Conservation (phyloP, 441 rosid genomes). For the Arabidopsis hybrid region DNA sequence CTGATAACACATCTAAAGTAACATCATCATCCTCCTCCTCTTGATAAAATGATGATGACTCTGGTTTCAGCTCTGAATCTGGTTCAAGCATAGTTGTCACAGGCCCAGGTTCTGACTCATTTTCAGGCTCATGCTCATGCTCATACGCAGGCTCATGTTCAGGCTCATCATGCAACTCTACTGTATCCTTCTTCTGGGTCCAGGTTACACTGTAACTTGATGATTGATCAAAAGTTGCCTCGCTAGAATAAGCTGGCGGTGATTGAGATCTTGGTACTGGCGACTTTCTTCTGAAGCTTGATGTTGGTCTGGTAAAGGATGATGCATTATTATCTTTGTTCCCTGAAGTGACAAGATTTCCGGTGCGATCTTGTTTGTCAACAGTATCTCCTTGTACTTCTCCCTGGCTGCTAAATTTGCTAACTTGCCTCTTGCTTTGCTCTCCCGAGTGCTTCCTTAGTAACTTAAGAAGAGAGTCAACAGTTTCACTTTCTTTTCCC, state of each 20-base stretch:
- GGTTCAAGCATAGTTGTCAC: slow-evolving; percentile 34
- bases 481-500: slow-evolving; percentile 67
- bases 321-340: slow-evolving; percentile 46
- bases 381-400: slow-evolving; percentile 41
- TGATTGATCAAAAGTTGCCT: slow-evolving; percentile 49
- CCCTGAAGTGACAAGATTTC: slow-evolving; percentile 35
- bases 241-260: slow-evolving; percentile 53
- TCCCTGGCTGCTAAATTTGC: slow-evolving; percentile 32
- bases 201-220: slow-evolving; percentile 44
- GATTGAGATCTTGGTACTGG: slow-evolving; percentile 64
- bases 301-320: slow-evolving; percentile 61
- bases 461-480: slow-evolving; percentile 73
- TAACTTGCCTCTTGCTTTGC: slow-evolving; percentile 57
- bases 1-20: slow-evolving; percentile 44
- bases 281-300: slow-evolving; percentile 70
- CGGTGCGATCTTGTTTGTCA: slow-evolving; percentile 46
- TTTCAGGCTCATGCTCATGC: slow-evolving; percentile 19
- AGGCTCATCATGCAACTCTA: slow-evolving; percentile 44
- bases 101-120: slow-evolving; percentile 28
- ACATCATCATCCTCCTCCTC: slow-evolving; percentile 39
- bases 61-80: slow-evolving; percentile 43
- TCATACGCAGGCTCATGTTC: slow-evolving; percentile 15
- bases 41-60: slow-evolving; percentile 41
- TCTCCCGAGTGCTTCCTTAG: slow-evolving; percentile 76
- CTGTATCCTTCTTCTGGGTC: slow-evolving; percentile 48